A percentile compares a stretch with the other conserved stretches of the same genome.
Conservation (phyloP, 495 filamentous ascomycete genomes). For the Aspergillus wentii region DNA sequence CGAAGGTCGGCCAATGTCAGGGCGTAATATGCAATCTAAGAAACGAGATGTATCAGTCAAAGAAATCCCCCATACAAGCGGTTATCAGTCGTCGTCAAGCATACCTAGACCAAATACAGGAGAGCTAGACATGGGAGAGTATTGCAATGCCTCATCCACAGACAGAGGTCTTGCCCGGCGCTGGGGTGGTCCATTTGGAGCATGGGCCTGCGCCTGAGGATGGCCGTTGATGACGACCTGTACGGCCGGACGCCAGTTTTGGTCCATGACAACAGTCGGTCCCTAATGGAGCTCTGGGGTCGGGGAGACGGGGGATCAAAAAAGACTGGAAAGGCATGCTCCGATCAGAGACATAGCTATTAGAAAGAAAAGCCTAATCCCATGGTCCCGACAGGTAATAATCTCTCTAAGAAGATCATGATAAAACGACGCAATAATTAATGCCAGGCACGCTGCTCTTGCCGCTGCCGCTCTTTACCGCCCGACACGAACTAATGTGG, state of each 20-base stretch:
- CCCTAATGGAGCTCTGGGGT: constrained; percentile 9
- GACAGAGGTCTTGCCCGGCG: constrained; percentile 43
- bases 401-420: constrained; percentile 3
- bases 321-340: constrained; percentile 40
- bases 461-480: constrained; percentile 33
- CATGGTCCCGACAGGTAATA: constrained; percentile 6
- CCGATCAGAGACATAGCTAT: constrained; percentile 47
- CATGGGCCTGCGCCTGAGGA: constrained; percentile 21
- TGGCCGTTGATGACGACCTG: constrained; percentile 43
- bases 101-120: constrained; percentile 81
- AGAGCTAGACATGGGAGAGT: constrained; percentile 85
- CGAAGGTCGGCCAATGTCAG: constrained; percentile 38
- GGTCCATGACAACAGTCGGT: constrained; percentile 29
- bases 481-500: constrained; percentile 25
- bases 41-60: no score
- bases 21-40: constrained; percentile 34
- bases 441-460: constrained; percentile 24
- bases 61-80: no score
- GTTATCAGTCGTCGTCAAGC: no score
- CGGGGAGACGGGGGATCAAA: constrained; percentile 33
- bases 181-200: constrained; percentile 21
- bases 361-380: constrained; percentile 9
- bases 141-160: constrained; percentile 84
- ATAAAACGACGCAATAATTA: constrained; percentile 18
- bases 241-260: constrained; percentile 34